phyloP scores from a whole-genome alignment of 208 protist genomes.

The Leishmania tropica region DNA sequence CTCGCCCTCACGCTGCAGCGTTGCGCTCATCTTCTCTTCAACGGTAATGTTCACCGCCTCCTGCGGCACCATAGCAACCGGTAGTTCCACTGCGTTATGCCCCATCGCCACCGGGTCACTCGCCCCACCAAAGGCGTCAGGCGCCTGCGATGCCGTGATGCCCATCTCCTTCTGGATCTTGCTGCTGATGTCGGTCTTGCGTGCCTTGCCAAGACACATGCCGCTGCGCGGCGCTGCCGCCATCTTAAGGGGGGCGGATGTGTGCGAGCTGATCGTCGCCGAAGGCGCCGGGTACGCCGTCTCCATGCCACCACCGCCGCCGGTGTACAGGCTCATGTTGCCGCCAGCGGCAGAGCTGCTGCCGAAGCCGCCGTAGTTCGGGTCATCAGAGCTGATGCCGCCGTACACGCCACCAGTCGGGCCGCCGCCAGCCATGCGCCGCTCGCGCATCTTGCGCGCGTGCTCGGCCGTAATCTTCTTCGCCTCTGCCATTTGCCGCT shows the following conservation, averaged over 20 bases:
- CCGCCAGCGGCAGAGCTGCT: constrained; percentile 22
- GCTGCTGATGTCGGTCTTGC: constrained; percentile 72
- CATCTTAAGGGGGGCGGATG: constrained; percentile 5
- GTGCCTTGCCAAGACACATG: constrained; percentile 72
- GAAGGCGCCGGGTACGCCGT: constrained; percentile 15
- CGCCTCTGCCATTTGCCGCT: constrained; percentile 90
- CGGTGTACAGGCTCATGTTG: constrained; percentile 20
- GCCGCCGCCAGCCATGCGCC: constrained; percentile 36
- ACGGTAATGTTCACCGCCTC: constrained; percentile 57
- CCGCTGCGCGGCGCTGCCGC: constrained; percentile 39
- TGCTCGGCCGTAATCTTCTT: constrained; percentile 89
- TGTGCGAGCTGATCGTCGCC: constrained; percentile 5
- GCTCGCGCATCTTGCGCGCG: constrained; percentile 83
- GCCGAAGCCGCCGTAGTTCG: constrained; percentile 43
- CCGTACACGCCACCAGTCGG: constrained; percentile 60
- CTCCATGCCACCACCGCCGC: constrained; percentile 15
- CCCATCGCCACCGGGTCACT: neutral
- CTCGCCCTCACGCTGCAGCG: constrained; percentile 67
- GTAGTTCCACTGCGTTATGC: constrained; percentile 3
- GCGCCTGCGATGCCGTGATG: constrained; percentile 4
- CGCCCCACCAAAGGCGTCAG: constrained; percentile 4
- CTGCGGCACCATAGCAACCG: constrained; percentile 12
- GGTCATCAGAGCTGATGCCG: constrained; percentile 73
- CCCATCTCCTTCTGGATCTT: constrained; percentile 85
- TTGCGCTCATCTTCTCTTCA: constrained; percentile 69